These are phyloP conservation scores for Scleroderma bovista DNA, from an alignment of 768 basidiomycete species.

Conservation along the genomic window DNA sequence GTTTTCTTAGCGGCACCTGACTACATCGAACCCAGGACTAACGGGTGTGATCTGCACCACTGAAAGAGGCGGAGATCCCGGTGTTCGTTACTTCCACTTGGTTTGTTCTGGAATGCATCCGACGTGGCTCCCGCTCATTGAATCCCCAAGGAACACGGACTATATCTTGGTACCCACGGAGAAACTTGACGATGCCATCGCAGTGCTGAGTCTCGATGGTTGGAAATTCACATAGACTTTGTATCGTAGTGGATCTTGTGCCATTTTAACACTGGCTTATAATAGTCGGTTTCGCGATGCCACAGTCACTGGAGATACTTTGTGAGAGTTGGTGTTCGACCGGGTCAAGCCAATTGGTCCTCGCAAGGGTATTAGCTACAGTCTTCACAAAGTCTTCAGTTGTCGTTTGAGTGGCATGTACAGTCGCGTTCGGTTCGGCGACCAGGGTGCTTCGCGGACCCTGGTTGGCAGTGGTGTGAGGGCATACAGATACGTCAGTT, in stretches of 20 bases:
- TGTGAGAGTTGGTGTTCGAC: too few species aligned
- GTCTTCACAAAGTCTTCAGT: too few species aligned
- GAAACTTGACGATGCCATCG: conserved; percentile 36
- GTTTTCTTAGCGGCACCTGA: too few species aligned
- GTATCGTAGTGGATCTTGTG: not conserved
- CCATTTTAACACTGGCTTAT: not conserved
- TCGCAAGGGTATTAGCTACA: too few species aligned
- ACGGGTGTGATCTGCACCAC: conserved; percentile 53
- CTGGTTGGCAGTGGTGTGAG: conserved; percentile 5
- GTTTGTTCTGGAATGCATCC: conserved; percentile 27
- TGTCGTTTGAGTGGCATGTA: too few species aligned
- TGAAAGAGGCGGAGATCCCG: conserved; percentile 46
- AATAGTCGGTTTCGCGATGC: too few species aligned
- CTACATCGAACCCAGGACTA: conserved; percentile 32
- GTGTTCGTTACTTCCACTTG: conserved; percentile 63
- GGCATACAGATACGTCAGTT: conserved; percentile 7
- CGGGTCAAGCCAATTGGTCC: too few species aligned
- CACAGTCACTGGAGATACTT: too few species aligned
- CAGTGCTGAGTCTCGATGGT: conserved; percentile 42
- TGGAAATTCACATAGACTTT: conserved; percentile 34
- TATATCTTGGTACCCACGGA: conserved; percentile 51
- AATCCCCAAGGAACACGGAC: conserved; percentile 53
- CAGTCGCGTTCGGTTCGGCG: too few species aligned
- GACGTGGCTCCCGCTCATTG: not conserved
- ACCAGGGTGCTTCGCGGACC: too few species aligned